These are phyloP conservation scores for Tylopilus sp. DNA, from an alignment of 768 basidiomycete genomes.

Conservation along the genomic window DNA sequence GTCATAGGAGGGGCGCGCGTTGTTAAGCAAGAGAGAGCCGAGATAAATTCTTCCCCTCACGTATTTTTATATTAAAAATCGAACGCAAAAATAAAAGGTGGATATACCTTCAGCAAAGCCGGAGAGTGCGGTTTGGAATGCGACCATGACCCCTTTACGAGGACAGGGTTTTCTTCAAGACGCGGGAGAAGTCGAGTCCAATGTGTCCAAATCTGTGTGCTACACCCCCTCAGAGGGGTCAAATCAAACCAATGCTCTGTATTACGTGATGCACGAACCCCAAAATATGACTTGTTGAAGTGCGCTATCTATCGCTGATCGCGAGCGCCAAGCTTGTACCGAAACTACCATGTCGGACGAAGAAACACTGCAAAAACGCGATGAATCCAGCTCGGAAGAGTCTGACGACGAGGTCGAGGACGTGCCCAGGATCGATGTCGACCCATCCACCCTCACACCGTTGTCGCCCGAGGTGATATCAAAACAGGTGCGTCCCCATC, in stretches of 20 bases:
- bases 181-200: constrained; percentile 4
- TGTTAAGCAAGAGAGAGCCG: not conserved
- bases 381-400: constrained; percentile 72
- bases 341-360: constrained; percentile 56
- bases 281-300: constrained; percentile 6
- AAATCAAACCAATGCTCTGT: constrained; percentile 7
- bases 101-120: not conserved
- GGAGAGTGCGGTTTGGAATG: not conserved
- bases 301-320: constrained; percentile 12
- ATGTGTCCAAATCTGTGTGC: not conserved
- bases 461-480: constrained; percentile 88
- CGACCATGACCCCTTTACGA: not conserved
- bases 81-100: too few relatives aligned
- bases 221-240: not conserved
- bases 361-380: constrained; percentile 61
- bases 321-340: not conserved
- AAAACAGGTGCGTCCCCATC: constrained; percentile 65
- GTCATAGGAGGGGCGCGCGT: not conserved
- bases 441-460: constrained; percentile 78
- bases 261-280: constrained; percentile 16
- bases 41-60: constrained; percentile 10
- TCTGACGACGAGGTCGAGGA: constrained; percentile 53
- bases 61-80: too few relatives aligned
- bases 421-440: constrained; percentile 69
- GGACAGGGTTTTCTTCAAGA: too few relatives aligned